Conservation (phyloP, 2,329 filamentous ascomycete genomes). For the Nemania serpens region DNA sequence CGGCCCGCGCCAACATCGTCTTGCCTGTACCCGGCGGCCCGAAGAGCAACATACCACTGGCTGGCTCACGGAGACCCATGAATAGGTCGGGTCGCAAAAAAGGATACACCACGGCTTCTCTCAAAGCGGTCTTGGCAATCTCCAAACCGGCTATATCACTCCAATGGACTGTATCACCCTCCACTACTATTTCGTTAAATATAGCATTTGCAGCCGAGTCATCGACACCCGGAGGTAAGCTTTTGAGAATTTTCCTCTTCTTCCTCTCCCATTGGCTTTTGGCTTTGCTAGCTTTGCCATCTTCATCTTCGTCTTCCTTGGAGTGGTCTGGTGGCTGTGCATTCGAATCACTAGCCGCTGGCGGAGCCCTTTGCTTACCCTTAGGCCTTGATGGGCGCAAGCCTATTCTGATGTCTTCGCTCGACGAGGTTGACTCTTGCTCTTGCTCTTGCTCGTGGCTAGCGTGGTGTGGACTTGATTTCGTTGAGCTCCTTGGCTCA, state of each 20-base stretch:
- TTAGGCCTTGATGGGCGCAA: constrained; percentile 36
- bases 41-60: constrained; percentile 92
- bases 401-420: constrained; percentile 30
- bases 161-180: constrained; percentile 95
- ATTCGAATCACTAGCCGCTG: constrained; percentile 49
- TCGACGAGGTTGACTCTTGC: constrained; percentile 29
- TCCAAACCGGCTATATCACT: constrained; percentile 90
- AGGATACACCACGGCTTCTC: constrained; percentile 96
- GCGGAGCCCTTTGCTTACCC: constrained; percentile 48
- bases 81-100: constrained; percentile 95
- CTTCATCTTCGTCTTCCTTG: constrained; percentile 46
- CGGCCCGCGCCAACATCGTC: constrained; percentile 93
- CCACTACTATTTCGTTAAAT: constrained; percentile 91
- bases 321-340: constrained; percentile 52
- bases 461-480: constrained; percentile 23
- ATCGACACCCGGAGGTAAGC: constrained; percentile 82
- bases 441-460: constrained; percentile 27
- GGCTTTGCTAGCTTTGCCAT: constrained; percentile 44
- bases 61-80: constrained; percentile 91
- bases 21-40: constrained; percentile 98
- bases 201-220: constrained; percentile 85
- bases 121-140: constrained; percentile 85
- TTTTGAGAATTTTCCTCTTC: constrained; percentile 70
- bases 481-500: constrained; percentile 36
- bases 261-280: constrained; percentile 64